Conservation (phyloP, 2,329 filamentous ascomycete genomes). For the Sporothrix inflata region DNA sequence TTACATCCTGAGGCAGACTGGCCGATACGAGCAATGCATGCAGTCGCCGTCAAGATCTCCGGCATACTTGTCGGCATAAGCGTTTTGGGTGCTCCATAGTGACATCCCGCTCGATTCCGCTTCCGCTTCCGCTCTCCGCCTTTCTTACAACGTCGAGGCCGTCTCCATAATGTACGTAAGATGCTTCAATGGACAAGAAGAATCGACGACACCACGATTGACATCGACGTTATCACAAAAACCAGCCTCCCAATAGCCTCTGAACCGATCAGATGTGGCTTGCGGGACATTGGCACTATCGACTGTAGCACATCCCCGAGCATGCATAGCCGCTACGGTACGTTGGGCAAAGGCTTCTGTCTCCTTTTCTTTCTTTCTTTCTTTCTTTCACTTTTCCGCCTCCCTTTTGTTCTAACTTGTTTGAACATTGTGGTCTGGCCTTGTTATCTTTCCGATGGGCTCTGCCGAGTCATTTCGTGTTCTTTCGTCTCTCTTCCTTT, state of each 20-base stretch:
- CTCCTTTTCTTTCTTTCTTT: not conserved
- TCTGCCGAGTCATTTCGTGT: not conserved
- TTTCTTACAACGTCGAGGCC: no score
- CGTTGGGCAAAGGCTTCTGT: not conserved
- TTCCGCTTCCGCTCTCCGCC: not conserved
- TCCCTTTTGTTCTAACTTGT: not conserved
- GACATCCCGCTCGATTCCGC: not conserved
- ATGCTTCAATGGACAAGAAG: no score
- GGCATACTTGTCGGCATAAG: no score
- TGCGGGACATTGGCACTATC: not conserved
- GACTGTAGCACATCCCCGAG: not conserved
- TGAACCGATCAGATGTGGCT: not conserved
- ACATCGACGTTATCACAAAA: not conserved
- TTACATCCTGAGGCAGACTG: constrained; percentile 13
- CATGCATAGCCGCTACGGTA: constrained; percentile 4
- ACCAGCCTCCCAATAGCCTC: no score
- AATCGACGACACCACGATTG: no score
- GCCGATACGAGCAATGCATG: no score
- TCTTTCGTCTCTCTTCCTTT: not conserved
- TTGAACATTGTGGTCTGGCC: no score
- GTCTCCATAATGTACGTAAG: no score
- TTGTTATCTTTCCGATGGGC: not conserved
- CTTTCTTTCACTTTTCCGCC: not conserved
- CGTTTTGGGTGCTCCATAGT: no score
- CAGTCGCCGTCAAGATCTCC: no score